These are phyloP conservation scores for Carallia brachiata DNA, from an alignment of 345 rosid species.

Conservation along the genomic window DNA sequence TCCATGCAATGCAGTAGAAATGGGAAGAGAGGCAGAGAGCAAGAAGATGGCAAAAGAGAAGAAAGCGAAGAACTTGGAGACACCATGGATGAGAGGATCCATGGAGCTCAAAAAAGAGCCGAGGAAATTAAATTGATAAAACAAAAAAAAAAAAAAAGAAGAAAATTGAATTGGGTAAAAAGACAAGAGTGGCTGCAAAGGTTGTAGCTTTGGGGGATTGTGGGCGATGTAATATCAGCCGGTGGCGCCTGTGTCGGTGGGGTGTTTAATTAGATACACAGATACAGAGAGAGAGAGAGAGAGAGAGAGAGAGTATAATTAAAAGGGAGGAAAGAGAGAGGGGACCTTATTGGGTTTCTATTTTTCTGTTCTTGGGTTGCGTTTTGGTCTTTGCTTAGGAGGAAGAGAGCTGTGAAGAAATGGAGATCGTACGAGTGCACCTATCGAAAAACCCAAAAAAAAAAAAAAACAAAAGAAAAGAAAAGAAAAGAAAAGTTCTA, in stretches of 20 bases:
- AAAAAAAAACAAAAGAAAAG: too few species aligned
- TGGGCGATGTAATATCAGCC: too few species aligned
- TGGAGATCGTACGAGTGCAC: neutral
- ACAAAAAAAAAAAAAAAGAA: neutral
- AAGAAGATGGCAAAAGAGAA: constrained; percentile 12
- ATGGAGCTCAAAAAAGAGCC: constrained; percentile 37
- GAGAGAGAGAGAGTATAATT: too few species aligned
- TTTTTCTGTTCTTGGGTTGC: neutral
- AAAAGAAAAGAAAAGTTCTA: neutral
- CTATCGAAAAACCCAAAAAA: too few species aligned
- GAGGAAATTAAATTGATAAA: neutral
- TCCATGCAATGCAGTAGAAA: constrained; percentile 45
- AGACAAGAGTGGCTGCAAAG: too few species aligned
- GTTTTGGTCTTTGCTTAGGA: constrained; percentile 13
- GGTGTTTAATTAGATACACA: too few species aligned
- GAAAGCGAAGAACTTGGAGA: constrained; percentile 25
- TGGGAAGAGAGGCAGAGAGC: constrained; percentile 25
- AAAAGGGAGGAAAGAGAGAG: neutral
- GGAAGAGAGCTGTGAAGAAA: neutral
- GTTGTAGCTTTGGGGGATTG: too few species aligned
- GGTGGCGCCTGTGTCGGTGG: too few species aligned
- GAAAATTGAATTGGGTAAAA: neutral
- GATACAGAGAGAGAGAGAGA: neutral
- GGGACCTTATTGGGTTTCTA: neutral
- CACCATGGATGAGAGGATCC: constrained; percentile 49